These are phyloP conservation scores for Trichoderma reesei DNA, from an alignment of 495 filamentous ascomycete genomes.

Conservation along the genomic window DNA sequence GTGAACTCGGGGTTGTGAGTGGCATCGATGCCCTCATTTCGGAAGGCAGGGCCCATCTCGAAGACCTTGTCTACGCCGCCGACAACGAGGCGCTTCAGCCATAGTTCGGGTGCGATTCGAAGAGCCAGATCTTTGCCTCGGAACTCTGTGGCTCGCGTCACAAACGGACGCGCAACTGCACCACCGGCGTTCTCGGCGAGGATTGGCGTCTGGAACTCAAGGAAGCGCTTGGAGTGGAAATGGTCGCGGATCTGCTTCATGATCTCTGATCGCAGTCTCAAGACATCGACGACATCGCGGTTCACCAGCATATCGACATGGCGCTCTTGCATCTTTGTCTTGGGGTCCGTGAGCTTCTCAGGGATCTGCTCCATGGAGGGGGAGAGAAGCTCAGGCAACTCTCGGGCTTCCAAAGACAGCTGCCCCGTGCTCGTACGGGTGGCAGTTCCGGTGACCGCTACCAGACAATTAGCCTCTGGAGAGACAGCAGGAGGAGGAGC, in stretches of 20 bases:
- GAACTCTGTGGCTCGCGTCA: conserved; percentile 63
- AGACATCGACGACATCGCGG: conserved; percentile 48
- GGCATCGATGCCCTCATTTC: conserved; percentile 91
- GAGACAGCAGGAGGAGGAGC: conserved; percentile 9
- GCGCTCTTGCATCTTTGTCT: conserved; percentile 54
- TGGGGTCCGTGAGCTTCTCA: conserved; percentile 48
- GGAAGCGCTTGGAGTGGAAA: conserved; percentile 58
- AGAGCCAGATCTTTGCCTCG: conserved; percentile 58
- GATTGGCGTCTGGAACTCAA: conserved; percentile 86
- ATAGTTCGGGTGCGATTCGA: conserved; percentile 85
- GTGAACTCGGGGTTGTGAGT: conserved; percentile 99
- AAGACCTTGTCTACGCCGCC: conserved; percentile 89
- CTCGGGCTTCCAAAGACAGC: conserved; percentile 58
- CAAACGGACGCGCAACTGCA: conserved; percentile 77
- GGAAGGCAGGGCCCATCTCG: conserved; percentile 84
- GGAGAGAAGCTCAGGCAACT: conserved; percentile 59
- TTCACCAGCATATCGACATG: conserved; percentile 81
- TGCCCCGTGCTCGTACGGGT: conserved; percentile 65
- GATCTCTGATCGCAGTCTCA: conserved; percentile 65
- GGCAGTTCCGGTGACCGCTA: conserved; percentile 61
- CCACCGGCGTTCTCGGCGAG: conserved; percentile 67
- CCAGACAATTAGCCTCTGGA: conserved; percentile 13
- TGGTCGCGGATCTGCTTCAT: conserved; percentile 65
- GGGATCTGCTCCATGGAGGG: conserved; percentile 72
- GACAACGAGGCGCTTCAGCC: conserved; percentile 92